Base-by-base conservation (phyloP, 1,284 basidiomycete species). In the Apiotrichum brassicae region DNA sequence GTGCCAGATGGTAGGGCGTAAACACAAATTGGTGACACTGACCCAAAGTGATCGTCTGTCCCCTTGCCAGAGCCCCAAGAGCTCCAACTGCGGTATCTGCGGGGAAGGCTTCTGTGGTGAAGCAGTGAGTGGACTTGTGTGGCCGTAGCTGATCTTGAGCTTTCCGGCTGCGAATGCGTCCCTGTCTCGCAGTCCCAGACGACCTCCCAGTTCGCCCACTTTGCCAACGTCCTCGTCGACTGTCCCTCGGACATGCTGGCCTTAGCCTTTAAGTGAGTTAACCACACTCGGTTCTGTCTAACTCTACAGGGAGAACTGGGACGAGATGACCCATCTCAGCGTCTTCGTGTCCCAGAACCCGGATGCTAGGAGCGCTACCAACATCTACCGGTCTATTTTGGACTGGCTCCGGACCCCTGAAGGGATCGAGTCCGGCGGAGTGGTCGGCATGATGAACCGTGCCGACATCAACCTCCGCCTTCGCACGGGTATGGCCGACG, bases 251-350 rank as follows among this genome's bases (percentile, higher is more conserved):
- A 60, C 45, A 49, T 57, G 48, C 43, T 60, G 18, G 45, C 58
- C 5, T 40, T 53, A 43, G 58, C 58, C 7, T 60, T 60, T 53
- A 57, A 46, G 56, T 58, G 35, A 26, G 50, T 42, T 19, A 3
- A 2, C n/a, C 12, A 9, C 11, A 16, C 28, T 4, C 3, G 13
- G 2, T 2, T 18, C 3, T 3, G 9, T n/a, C 43, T 49, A 14
- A 51, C 39, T 2, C 5, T 22, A 20, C 48, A 58, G 56, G 47
- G 58, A 60, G 44, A 60, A 60, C 46, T 60, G 58, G 58, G 49
- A 46, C 8, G 58, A 60, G 46, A 57, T 60, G 55, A 34, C 20
- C 34, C 28, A 48, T 18, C 53, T 60, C n/a, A 46, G 49, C 33
- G 19, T 24, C 48, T 57, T 49, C 30, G 41, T 60, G n/a, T 30